Percentiles rank a stretch among this genome's conserved stretches.
These are phyloP conservation scores for Helotiales sp. DNA, from an alignment of 2,329 filamentous ascomycete species.

Conservation along the genomic window DNA sequence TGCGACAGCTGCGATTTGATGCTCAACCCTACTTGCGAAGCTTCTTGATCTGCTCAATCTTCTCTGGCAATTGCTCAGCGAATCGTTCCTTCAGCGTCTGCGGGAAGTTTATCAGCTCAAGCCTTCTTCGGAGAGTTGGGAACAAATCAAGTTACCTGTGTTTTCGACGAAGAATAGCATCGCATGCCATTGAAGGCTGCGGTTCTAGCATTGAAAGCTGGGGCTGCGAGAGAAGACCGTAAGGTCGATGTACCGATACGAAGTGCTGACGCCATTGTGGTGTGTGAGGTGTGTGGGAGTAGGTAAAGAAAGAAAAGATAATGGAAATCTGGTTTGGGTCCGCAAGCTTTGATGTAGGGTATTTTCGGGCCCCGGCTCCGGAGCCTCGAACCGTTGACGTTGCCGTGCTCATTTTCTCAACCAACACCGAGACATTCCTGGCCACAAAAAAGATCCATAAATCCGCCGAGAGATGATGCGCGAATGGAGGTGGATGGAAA, in stretches of 20 bases:
- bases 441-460: background rate
- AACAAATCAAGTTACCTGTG: slow-evolving; percentile 61
- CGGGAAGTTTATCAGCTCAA: slow-evolving; percentile 10
- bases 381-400: too few relatives aligned
- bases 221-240: slow-evolving; percentile 70
- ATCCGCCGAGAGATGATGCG: background rate
- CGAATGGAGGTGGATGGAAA: background rate
- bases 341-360: background rate
- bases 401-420: too few relatives aligned
- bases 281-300: slow-evolving; percentile 33
- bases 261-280: slow-evolving; percentile 79
- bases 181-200: slow-evolving; percentile 80
- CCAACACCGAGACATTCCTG: background rate
- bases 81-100: slow-evolving; percentile 98
- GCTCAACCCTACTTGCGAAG: slow-evolving; percentile 77
- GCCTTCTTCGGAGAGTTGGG: slow-evolving; percentile 13
- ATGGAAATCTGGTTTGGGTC: background rate
- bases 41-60: slow-evolving; percentile 99
- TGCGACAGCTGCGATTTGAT: background rate
- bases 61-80: slow-evolving; percentile 89
- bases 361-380: too few relatives aligned
- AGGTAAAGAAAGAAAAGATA: slow-evolving; percentile 32
- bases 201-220: slow-evolving; percentile 66
- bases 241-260: slow-evolving; percentile 81
- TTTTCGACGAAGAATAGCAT: slow-evolving; percentile 91